phyloP scores from a whole-genome alignment of 2,329 filamentous ascomycete genomes.

The Phyllosticta citrichinensis region DNA sequence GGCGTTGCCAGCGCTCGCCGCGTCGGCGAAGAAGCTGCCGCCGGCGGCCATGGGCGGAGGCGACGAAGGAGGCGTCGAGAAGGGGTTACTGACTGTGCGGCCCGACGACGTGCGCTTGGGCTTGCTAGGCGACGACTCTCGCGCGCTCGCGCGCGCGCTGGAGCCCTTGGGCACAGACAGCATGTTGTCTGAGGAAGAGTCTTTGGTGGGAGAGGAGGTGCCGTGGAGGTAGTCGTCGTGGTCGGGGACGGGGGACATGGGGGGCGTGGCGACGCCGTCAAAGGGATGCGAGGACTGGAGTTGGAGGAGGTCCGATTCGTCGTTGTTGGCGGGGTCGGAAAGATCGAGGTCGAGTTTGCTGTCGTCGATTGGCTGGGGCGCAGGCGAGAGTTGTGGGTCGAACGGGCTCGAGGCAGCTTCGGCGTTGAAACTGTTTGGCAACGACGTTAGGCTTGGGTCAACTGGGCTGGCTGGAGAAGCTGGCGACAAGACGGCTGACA shows the following conservation, averaged over 20 bases:
- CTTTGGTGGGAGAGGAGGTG: background rate
- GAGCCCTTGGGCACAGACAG: slow-evolving; percentile 6
- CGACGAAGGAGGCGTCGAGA: slow-evolving; percentile 28
- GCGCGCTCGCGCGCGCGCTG: background rate
- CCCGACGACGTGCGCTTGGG: slow-evolving; percentile 2
- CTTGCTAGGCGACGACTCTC: background rate
- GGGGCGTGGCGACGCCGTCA: slow-evolving; percentile 23
- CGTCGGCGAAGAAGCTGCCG: background rate
- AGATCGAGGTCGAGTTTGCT: background rate
- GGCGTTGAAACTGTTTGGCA: background rate
- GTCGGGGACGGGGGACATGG: slow-evolving; percentile 26
- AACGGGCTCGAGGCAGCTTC: background rate
- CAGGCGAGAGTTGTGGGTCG: background rate
- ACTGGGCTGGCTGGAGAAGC: background rate
- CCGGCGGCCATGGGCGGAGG: slow-evolving; percentile 13
- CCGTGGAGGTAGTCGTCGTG: slow-evolving; percentile 15
- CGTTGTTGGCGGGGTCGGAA: slow-evolving; percentile 17
- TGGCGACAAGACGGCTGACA: background rate
- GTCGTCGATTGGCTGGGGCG: background rate
- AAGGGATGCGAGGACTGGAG: slow-evolving; percentile 19
- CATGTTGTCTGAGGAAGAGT: background rate
- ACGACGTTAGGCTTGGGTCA: background rate
- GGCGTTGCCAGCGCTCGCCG: background rate
- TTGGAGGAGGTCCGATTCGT: slow-evolving; percentile 23
- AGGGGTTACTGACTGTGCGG: slow-evolving; percentile 20